Base-by-base conservation (phyloP, 2,329 filamentous ascomycete genomes). In the Sphaerulina musiva region DNA sequence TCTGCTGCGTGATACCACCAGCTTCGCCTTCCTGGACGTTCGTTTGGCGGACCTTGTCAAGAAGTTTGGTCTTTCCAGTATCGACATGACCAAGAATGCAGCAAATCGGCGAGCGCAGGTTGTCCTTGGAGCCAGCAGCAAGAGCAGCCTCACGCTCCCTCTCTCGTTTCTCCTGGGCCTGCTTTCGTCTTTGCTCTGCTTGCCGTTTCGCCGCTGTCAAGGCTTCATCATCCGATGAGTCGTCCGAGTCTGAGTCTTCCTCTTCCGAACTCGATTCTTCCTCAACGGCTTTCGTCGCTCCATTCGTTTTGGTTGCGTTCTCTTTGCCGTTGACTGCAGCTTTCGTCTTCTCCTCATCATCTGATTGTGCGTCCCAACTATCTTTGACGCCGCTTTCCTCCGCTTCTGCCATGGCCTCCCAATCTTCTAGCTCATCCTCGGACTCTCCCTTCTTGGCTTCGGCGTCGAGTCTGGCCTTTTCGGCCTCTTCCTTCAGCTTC, bases 11-110 rank as follows among this genome's bases (percentile, higher is more conserved):
- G 68, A 98, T 98, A 84, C 93, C 93, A 79, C 93, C 95, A 40
- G 93, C 95, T 81, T 98, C 93, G 67, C 93, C 93, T 75, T 97
- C 93, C 70, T 98, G 95, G 36, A 98, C 93, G 69, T 98, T 97
- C 54, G 93, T 97, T 73, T 96, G 90, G 68, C 93, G 87, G 68
- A 98, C 89, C 78, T 98, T 98, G 79, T 98, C 93, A 55, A 98
- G 81, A 59, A 98, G 79, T 77, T 97, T 98, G n/a, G 93, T 98
- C 78, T 98, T 98, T 72, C 93, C 93, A 44, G 95, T 98, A 84
- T 98, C 93, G 82, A 98, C 93, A 82, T 98, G 93, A 67, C 93
- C 93, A 61, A 98, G 83, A 81, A 98, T 98, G 86, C 92, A 97
- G 80, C 93, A 97, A 74, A 98, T 98, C 50, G 93, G 93, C 40